Evolutionary conservation across 1,284 basidiomycete species (phyloP).

Genomic region (Trichosporon asahii): DNA sequence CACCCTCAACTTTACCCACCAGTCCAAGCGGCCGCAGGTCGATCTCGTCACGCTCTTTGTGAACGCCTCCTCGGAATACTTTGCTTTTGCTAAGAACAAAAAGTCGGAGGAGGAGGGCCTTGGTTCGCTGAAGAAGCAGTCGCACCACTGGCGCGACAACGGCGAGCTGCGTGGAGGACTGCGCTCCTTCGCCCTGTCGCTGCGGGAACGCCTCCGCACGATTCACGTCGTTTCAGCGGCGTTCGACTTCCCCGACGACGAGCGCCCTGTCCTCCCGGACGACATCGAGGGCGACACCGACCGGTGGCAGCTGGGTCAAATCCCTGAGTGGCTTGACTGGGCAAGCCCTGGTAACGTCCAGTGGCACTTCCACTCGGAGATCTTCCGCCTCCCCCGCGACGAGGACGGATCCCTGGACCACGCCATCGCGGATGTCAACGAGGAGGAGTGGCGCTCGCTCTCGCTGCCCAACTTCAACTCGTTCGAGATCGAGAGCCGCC

Average conservation of each 20-base stretch:
- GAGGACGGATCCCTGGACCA: conserved; percentile 22
- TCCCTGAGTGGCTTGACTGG: conserved; percentile 45
- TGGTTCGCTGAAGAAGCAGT: conserved; percentile 11
- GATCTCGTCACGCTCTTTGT: conserved; percentile 46
- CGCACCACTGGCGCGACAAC: conserved; percentile 43
- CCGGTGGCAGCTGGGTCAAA: conserved; percentile 40
- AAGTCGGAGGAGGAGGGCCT: conserved; percentile 30
- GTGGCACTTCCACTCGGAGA: conserved; percentile 44
- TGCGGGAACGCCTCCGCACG: conserved; percentile 26
- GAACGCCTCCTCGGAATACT: conserved; percentile 35
- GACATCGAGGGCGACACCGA: conserved; percentile 1
- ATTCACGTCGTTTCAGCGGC: conserved; percentile 43
- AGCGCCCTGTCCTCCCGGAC: conserved; percentile 9
- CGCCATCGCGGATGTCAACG: conserved; percentile 18
- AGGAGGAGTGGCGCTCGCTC: conserved; percentile 34
- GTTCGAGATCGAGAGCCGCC: conserved; percentile 41
- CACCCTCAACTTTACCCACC: not conserved
- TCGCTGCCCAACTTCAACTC: conserved; percentile 43
- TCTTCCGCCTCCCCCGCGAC: conserved; percentile 39
- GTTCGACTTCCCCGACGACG: conserved; percentile 24
- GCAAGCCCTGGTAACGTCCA: conserved; percentile 24
- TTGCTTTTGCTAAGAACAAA: conserved; percentile 26
- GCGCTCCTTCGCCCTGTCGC: conserved; percentile 30
- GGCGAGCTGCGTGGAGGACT: conserved; percentile 44
- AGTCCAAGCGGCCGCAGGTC: conserved; percentile 16